Evolutionary conservation across 352 stramenopile species (phyloP).

Genomic region (Phytopythium litorale): DNA sequence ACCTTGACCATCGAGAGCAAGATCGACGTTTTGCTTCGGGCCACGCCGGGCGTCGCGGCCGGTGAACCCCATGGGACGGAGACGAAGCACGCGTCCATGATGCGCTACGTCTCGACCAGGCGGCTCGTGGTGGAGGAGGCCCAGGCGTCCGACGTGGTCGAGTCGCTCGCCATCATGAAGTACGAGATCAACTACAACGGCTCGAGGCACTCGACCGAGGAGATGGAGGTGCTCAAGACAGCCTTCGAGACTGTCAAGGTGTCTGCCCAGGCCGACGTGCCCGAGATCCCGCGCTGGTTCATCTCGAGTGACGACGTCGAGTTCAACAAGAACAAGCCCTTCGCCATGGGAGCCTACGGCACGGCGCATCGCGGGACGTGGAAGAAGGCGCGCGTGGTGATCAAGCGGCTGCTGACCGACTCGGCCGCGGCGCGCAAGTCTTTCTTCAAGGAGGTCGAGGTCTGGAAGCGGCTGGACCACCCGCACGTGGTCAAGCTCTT

Average conservation of each 20-base stretch:
- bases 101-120: slow-evolving; percentile 6
- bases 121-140: slow-evolving; percentile 11
- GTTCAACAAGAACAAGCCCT: background rate
- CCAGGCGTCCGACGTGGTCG: slow-evolving; percentile 9
- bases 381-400: slow-evolving; percentile 19
- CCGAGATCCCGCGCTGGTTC: slow-evolving; percentile 18
- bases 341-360: slow-evolving; percentile 10
- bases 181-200: slow-evolving; percentile 17
- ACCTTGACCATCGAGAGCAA: slow-evolving; percentile 2
- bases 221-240: slow-evolving; percentile 12
- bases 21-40: background rate
- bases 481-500: slow-evolving; percentile 27
- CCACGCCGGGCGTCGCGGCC: too few relatives aligned
- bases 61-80: background rate
- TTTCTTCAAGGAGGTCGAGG: slow-evolving; percentile 26
- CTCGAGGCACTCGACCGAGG: slow-evolving; percentile 4
- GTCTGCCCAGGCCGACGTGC: slow-evolving; percentile 9
- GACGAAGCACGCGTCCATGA: background rate
- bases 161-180: slow-evolving; percentile 19
- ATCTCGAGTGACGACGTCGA: slow-evolving; percentile 16
- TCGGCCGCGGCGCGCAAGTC: background rate
- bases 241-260: slow-evolving; percentile 12
- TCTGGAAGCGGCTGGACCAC: slow-evolving; percentile 28
- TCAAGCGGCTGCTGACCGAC: slow-evolving; percentile 24
- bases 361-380: slow-evolving; percentile 19